Conservation (phyloP, 2,329 filamentous ascomycete species). For the Aureobasidium namibiae region DNA sequence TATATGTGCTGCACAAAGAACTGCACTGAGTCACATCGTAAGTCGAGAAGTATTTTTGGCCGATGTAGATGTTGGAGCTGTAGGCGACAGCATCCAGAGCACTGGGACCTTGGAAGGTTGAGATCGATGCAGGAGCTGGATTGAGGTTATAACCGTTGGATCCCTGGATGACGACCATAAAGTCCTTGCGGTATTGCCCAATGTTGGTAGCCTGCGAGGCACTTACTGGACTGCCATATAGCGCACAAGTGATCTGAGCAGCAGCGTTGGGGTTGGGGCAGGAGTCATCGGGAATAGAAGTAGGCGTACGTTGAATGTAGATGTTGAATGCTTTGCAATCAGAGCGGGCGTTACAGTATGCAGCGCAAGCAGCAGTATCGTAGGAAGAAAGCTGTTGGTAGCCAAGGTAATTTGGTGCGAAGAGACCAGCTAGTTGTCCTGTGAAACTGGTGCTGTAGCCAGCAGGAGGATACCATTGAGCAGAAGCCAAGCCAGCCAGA, state of each 20-base stretch:
- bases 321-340: constrained; percentile 19
- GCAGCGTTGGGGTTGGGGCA: constrained; percentile 13
- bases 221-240: constrained; percentile 12
- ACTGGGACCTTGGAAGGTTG: constrained; percentile 12
- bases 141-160: constrained; percentile 16
- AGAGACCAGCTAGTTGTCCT: not conserved
- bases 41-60: constrained; percentile 6
- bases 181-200: constrained; percentile 20
- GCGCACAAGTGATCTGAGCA: constrained; percentile 12
- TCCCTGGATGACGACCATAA: constrained; percentile 22
- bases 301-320: constrained; percentile 16
- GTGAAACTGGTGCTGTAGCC: constrained; percentile 16
- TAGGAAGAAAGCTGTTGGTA: constrained; percentile 14
- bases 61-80: not conserved
- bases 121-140: constrained; percentile 7
- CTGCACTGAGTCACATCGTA: constrained; percentile 13
- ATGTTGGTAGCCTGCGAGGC: constrained; percentile 20
- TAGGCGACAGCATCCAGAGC: constrained; percentile 11
- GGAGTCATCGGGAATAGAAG: constrained; percentile 15
- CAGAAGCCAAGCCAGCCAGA: constrained; percentile 9
- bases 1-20: constrained; percentile 6
- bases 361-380: constrained; percentile 14
- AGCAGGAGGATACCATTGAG: constrained; percentile 13
- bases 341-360: constrained; percentile 14
- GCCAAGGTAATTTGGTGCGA: constrained; percentile 16